A percentile compares a stretch with the other conserved stretches of the same genome.
Conservation (phyloP, 225 moss, liverwort and hornwort genomes). For the Bryum argenteum region DNA sequence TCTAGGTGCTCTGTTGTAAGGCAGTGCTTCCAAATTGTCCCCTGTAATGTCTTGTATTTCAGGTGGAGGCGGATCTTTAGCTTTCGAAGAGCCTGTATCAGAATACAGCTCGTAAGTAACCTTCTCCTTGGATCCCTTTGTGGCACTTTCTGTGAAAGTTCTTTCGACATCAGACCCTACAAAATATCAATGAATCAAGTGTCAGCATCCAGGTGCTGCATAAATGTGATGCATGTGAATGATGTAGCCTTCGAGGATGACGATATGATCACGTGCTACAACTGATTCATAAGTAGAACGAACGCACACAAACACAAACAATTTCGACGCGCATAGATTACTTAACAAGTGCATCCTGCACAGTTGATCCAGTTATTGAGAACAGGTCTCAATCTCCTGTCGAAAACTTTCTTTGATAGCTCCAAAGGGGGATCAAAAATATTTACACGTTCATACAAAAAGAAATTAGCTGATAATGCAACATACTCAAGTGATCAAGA, state of each 20-base stretch:
- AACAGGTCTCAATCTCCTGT: background rate
- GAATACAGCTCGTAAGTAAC: slow-evolving; percentile 3
- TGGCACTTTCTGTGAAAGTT: slow-evolving; percentile 27
- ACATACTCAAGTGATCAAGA: slow-evolving; percentile 39
- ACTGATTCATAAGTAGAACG: slow-evolving; percentile 4
- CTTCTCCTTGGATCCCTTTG: slow-evolving; percentile 26
- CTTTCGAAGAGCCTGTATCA: slow-evolving; percentile 14
- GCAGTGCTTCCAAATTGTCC: slow-evolving; percentile 26
- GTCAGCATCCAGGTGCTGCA: slow-evolving; percentile 1
- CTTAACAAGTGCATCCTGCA: background rate
- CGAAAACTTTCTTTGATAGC: background rate
- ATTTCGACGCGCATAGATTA: background rate
- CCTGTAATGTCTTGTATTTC: slow-evolving; percentile 41
- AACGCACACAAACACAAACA: background rate
- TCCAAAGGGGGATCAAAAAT: background rate
- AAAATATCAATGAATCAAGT: background rate
- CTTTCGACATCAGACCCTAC: slow-evolving; percentile 33
- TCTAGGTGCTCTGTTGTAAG: slow-evolving; percentile 22
- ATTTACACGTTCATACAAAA: background rate
- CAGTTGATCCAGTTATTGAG: background rate
- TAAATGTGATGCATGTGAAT: background rate
- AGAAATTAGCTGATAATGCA: slow-evolving; percentile 12
- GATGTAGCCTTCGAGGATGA: background rate
- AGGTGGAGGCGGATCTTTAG: slow-evolving; percentile 49
- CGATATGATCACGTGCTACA: background rate